Conservation (phyloP, 2,329 filamentous ascomycete genomes). For the Pseudogymnoascus sp. region DNA sequence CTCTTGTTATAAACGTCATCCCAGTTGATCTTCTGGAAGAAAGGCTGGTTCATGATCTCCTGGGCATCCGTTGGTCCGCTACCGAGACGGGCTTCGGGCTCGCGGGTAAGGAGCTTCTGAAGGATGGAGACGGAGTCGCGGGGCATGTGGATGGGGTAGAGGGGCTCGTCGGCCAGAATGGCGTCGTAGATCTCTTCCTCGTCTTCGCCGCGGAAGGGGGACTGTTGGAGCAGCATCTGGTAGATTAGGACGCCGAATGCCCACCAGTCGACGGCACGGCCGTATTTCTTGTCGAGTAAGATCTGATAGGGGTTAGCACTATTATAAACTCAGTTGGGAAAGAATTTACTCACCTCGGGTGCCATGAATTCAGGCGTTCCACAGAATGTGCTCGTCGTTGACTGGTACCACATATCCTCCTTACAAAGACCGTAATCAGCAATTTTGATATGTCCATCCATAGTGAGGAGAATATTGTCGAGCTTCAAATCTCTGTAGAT, state of each 20-base stretch:
- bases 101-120: slow-evolving; percentile 91
- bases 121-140: slow-evolving; percentile 95
- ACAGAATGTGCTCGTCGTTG: slow-evolving; percentile 95
- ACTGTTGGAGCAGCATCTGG: slow-evolving; percentile 98
- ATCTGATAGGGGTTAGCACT: slow-evolving; percentile 60
- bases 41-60: slow-evolving; percentile 97
- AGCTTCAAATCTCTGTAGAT: slow-evolving; percentile 84
- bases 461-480: slow-evolving; percentile 84
- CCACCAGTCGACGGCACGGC: slow-evolving; percentile 98
- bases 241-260: slow-evolving; percentile 98
- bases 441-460: slow-evolving; percentile 98
- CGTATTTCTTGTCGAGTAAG: slow-evolving; percentile 95
- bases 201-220: slow-evolving; percentile 95
- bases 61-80: slow-evolving; percentile 95
- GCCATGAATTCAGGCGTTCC: slow-evolving; percentile 99
- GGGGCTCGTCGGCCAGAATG: slow-evolving; percentile 91
- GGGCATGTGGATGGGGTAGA: slow-evolving; percentile 98
- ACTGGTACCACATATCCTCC: slow-evolving; percentile 99
- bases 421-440: slow-evolving; percentile 98
- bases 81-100: slow-evolving; percentile 87
- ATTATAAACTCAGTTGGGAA: slow-evolving; percentile 15
- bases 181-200: slow-evolving; percentile 99
- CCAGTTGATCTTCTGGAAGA: slow-evolving; percentile 98
- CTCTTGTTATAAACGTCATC: slow-evolving; percentile 98
- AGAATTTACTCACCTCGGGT: slow-evolving; percentile 63